Evolutionary conservation across 805 yeast species (phyloP), one percentile per base, ranked within the genome.

Genomic region (Phaffomyces thermotolerans): DNA sequence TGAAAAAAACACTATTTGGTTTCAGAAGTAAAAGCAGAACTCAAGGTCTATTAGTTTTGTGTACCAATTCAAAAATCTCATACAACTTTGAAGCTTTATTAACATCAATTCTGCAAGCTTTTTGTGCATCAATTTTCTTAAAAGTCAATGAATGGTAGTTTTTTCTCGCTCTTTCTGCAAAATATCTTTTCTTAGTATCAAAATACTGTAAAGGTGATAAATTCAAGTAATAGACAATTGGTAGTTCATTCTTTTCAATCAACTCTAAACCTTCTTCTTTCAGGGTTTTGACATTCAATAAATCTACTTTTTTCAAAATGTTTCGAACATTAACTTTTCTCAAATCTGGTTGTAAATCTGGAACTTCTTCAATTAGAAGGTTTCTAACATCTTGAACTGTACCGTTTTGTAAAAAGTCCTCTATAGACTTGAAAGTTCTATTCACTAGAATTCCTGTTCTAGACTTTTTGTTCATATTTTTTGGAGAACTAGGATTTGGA

Each of bases 61-160:
- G 85, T 91, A 61, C n/a, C n/a, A 78, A 79, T 62, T 91, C 95
- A 59, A 79, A 93, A 20, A 96, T 88, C 24, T 91, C 95, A 67
- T 78, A 91, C 43, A 91, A 69, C 52, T 96, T 76, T 39, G 95
- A 83, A 2, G 97, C 97, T 64, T 93, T 93, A 65, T 93, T 93
- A 37, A 91, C 98, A 64, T 93, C 98, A 52, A 93, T 90, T 51
- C 95, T 78, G 63, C 98, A 91, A 6, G 97, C 96, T 69, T 93
- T 93, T 66, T 91, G 98, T 8, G 97, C 95, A 65, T 91, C 99
- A 0, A 98, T 93, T 66, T 97, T 81, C 66, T 96, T 81, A 67
- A 91, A 91, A 24, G 93, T 91, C 58, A 80, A 69, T 25, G 81
- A 82, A 40, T 71, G 67, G 53, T 77, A 78, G 54, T 80, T 64